Base-by-base conservation (phyloP, 2,329 filamentous ascomycete species). In the Aspergillus viridinutans region DNA sequence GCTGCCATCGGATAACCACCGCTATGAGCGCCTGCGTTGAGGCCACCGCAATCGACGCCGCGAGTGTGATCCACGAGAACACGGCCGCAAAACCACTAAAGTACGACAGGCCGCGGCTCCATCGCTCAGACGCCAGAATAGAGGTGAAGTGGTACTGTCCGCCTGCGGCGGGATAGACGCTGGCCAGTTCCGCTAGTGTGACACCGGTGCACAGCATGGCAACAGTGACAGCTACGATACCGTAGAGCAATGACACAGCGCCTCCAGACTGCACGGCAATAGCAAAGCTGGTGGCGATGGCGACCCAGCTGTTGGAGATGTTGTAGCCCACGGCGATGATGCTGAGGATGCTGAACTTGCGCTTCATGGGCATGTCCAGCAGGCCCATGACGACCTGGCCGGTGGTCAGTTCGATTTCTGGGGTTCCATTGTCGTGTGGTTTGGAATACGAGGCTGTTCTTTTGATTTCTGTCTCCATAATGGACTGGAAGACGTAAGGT, bases 111-210 rank as follows among this genome's bases (percentile, higher is more conserved):
- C 56, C 42, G 6, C 65, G 64, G 35, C 62, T 66, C 61, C 60
- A 68, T 26, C 60, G 64, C 10, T 55, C 58, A 17, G 66, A 62
- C 0, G 66, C 64, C 42, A 71, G 55, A 40, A 68, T 67, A 14
- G 64, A 68, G 0, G 67, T 66, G 58, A 67, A 70, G 51, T 69
- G 65, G 42, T 69, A 70, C 52, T 69, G 67, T 2, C 67, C 68
- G 2, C 68, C 68, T 3, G 68, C 68, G 4, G 67, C 69, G 29
- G 68, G 68, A 47, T 67, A 67, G 29, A 69, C 64, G 52, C 63
- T 65, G 9, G 68, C 63, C 49, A 71, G 57, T 54, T 71, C 68
- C 10, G 68, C 65, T 52, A 71, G 54, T 1, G 67, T 67, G 21
- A 64, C n/a, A 0, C 61, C 62, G 1, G 62, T 64, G 38, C 57